A percentile compares a stretch with the other conserved stretches of the same genome.
Evolutionary conservation across 345 rosid genomes (phyloP).

Genomic region (Lagerstroemia speciosa): DNA sequence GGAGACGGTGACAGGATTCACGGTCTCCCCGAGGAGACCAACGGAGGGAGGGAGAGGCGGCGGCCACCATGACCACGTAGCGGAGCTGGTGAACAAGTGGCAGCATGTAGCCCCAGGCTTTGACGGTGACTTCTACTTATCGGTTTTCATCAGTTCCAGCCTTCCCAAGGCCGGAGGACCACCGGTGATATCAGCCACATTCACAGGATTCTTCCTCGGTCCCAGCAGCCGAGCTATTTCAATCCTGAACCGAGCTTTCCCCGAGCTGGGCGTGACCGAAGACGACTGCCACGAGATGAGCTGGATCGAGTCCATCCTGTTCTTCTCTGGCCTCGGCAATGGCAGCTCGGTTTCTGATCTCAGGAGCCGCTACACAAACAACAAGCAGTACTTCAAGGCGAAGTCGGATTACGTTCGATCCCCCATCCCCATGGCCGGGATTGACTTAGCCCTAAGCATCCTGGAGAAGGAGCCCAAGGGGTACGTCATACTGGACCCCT

Average conservation of each 20-base stretch:
- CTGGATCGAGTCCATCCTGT: conserved; percentile 42
- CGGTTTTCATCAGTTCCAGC: conserved; percentile 27
- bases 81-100: conserved; percentile 30
- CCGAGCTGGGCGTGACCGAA: conserved; percentile 25
- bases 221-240: conserved; percentile 18
- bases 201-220: conserved; percentile 45
- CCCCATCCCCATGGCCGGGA: conserved; percentile 22
- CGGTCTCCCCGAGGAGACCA: conserved; percentile 21
- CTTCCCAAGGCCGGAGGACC: conserved; percentile 13
- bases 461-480: conserved; percentile 28
- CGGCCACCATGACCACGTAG: conserved; percentile 9
- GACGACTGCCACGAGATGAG: conserved; percentile 39
- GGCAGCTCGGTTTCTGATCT: conserved; percentile 19
- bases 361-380: conserved; percentile 18
- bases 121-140: conserved; percentile 27
- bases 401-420: conserved; percentile 43
- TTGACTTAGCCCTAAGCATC: conserved; percentile 18
- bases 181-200: conserved; percentile 28
- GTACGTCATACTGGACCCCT: conserved; percentile 37
- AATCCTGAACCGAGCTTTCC: conserved; percentile 17
- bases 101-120: conserved; percentile 32
- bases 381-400: conserved; percentile 37
- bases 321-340: conserved; percentile 30
- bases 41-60: neutral
- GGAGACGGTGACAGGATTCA: conserved; percentile 28